Evolutionary conservation across 2,329 filamentous ascomycete species (phyloP).

Genomic region (Cephalotrichum gorgonifer): DNA sequence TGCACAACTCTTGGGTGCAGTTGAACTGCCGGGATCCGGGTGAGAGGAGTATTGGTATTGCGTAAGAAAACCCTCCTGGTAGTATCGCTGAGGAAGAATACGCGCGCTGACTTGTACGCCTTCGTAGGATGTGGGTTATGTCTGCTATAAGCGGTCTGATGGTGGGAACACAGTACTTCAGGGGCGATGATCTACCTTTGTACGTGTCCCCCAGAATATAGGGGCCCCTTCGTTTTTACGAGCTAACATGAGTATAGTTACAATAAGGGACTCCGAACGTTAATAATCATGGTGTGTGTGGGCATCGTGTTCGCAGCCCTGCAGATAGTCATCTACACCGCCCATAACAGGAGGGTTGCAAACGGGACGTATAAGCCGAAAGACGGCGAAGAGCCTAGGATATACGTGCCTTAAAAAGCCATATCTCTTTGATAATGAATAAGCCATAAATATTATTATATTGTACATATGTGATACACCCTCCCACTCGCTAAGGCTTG

Average conservation of each 20-base stretch:
- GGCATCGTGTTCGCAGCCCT: slow-evolving; percentile 28
- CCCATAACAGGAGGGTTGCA: slow-evolving; percentile 22
- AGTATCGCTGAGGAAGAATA: background rate
- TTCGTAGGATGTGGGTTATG: slow-evolving; percentile 34
- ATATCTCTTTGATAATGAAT: too few species aligned
- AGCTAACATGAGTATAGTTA: slow-evolving; percentile 19
- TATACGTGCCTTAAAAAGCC: slow-evolving; percentile 10
- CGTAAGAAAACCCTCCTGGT: slow-evolving; percentile 19
- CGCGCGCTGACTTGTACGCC: background rate
- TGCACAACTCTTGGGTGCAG: slow-evolving; percentile 42
- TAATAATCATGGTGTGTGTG: slow-evolving; percentile 31
- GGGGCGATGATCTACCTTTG: slow-evolving; percentile 28
- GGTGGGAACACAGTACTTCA: slow-evolving; percentile 40
- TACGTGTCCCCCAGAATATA: slow-evolving; percentile 11
- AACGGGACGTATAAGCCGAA: slow-evolving; percentile 10
- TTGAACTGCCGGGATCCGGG: slow-evolving; percentile 35
- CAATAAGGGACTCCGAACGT: slow-evolving; percentile 28
- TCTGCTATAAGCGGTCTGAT: slow-evolving; percentile 38
- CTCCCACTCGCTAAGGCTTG: slow-evolving; percentile 23
- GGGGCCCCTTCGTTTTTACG: background rate
- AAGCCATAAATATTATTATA: too few species aligned
- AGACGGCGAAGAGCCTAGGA: slow-evolving; percentile 9
- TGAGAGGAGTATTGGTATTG: slow-evolving; percentile 38
- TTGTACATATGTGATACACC: too few species aligned
- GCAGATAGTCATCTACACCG: slow-evolving; percentile 26